Evolutionary conservation across 2,329 filamentous ascomycete genomes (phyloP).

Genomic region (Fusarium solani-melongenae): DNA sequence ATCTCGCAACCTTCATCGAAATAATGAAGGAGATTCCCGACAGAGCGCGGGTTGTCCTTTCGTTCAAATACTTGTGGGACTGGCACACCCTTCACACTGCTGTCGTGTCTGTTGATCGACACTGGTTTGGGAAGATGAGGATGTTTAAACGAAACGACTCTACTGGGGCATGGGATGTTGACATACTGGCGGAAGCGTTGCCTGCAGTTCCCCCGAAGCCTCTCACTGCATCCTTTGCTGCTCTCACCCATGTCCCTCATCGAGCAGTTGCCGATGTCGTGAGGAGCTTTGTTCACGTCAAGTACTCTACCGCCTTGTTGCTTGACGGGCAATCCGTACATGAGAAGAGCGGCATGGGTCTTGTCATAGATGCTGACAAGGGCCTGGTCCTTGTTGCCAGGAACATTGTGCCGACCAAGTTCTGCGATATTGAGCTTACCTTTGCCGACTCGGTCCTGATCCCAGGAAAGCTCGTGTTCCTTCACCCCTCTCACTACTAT

Average conservation of each 20-base stretch:
- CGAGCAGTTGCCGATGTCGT: conserved; percentile 91
- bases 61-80: conserved; percentile 24
- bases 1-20: conserved; percentile 69
- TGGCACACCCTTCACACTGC: conserved; percentile 88
- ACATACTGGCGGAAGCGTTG: conserved; percentile 82
- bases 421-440: conserved; percentile 95
- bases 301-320: conserved; percentile 92
- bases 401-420: conserved; percentile 92
- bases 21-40: conserved; percentile 22
- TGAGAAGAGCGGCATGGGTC: conserved; percentile 90
- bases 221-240: conserved; percentile 88
- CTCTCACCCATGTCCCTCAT: conserved; percentile 86
- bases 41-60: conserved; percentile 16
- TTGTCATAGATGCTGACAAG: conserved; percentile 95
- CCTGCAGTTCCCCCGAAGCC: conserved; percentile 78
- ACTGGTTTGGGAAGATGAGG: conserved; percentile 96
- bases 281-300: conserved; percentile 91
- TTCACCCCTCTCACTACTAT: conserved; percentile 97
- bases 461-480: conserved; percentile 91
- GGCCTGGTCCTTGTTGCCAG: conserved; percentile 93
- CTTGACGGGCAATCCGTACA: conserved; percentile 75
- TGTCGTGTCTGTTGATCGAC: conserved; percentile 90
- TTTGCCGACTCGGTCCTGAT: conserved; percentile 98
- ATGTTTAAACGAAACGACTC: conserved; percentile 89
- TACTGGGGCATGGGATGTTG: conserved; percentile 94